These are phyloP conservation scores for Aurantiochytrium sp. DNA, from an alignment of 108 stramenopile genomes.

Conservation along the genomic window DNA sequence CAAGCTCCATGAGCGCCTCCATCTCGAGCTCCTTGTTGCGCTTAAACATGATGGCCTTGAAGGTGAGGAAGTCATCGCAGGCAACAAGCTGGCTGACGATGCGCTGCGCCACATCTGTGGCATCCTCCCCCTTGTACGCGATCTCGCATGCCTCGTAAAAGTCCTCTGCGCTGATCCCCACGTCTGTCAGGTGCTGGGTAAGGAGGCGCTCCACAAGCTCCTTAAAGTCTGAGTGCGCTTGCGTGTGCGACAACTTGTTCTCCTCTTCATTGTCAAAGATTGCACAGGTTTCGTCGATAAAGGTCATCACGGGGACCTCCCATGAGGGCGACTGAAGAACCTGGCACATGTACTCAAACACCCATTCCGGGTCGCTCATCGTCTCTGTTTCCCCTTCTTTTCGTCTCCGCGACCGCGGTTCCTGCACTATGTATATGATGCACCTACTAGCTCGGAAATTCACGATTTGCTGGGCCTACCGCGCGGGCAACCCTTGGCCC, in stretches of 20 bases:
- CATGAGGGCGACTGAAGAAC: constrained; percentile 43
- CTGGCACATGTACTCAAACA: constrained; percentile 45
- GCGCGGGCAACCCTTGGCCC: too few species aligned
- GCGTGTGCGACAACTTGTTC: constrained; percentile 46
- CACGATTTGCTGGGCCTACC: too few species aligned
- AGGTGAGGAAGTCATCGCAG: constrained; percentile 17
- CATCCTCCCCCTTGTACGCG: background rate
- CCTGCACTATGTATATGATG: too few species aligned
- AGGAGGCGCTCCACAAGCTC: constrained; percentile 17
- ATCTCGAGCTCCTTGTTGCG: constrained; percentile 22
- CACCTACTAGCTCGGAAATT: too few species aligned
- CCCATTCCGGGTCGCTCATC: constrained; percentile 34
- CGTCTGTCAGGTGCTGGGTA: constrained; percentile 30
- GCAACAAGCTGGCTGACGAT: constrained; percentile 15
- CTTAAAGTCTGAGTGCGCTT: constrained; percentile 32
- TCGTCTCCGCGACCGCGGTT: too few species aligned
- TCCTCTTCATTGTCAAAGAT: constrained; percentile 53
- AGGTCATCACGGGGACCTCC: constrained; percentile 39
- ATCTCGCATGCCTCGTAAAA: constrained; percentile 39
- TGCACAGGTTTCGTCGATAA: constrained; percentile 46
- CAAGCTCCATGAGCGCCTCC: constrained; percentile 13
- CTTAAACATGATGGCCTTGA: constrained; percentile 12
- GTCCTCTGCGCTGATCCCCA: constrained; percentile 38
- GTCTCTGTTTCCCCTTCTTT: background rate
- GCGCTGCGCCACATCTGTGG: constrained; percentile 30